Base-by-base conservation (phyloP, 2,329 filamentous ascomycete species). In the Talaromyces sp. region DNA sequence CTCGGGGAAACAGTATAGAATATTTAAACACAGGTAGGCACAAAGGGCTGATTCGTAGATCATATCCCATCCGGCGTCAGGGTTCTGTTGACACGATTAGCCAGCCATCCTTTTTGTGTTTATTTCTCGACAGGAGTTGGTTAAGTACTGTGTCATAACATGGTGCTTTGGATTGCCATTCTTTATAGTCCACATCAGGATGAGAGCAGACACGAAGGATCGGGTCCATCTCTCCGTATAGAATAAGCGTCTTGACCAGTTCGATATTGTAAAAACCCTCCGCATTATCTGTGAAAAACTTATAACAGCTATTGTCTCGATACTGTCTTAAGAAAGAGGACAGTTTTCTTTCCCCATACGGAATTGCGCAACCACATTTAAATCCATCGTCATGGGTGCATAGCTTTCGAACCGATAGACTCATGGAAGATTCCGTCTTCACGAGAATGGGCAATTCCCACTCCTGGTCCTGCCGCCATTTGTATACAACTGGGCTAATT, bases 151-250 rank as follows among this genome's bases (percentile, higher is more conserved):
- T 48, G n/a, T 36, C 37, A 28, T 50, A 48, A 5, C 54, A 56
- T 35, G 31, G 15, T n/a, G 5, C 1, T 1, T 50, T 6, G 1
- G 19, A 15, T 10, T 39, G 5, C 43, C 54, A 56, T 1, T 8
- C 1, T 33, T 21, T 19, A 28, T 7, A 17, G 6, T 33, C 41
- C 7, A 41, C 41, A 1, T 39, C n/a, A 28, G 54, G 54, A n/a
- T 39, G 54, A 5, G 8, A 21, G 40, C 54, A 50, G 17, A 39
- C 13, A 8, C 54, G 35, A 4, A 56, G 25, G 37, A 56, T 35
- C 2, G 43, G 19, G 4, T 41, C 54, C 54, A 56, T 56, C 54
- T 56, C 45, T 2, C 35, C 43, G 28, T 56, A 48, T n/a, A 56
- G 17, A 9, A 56, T 13, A 3, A 51, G 19, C 2, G 54, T 56